Evolutionary conservation across 116 monocot genomes (phyloP), one percentile per base, ranked within the genome.

Genomic region (Dioscorea cayenensis): DNA sequence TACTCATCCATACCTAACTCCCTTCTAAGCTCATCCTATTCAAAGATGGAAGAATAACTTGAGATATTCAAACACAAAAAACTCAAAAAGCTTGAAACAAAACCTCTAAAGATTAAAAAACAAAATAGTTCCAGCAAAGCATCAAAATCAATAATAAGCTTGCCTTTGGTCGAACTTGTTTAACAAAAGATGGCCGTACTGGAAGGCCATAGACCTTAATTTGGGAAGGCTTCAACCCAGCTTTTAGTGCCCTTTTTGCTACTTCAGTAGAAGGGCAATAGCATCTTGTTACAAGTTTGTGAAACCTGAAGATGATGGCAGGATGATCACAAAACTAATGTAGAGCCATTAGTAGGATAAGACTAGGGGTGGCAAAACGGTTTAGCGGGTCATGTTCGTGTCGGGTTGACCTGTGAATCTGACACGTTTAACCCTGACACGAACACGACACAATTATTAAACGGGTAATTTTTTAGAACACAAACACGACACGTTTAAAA

Each of bases 171-270:
- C 69, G 69, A 61, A 99, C 79, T 37, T 87, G 83, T 73, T 91
- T 91, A 28, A 94, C 87, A 82, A 99, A 99, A 35, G 94, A 94
- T 64, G 99, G 99, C 52, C 99, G 84, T 12, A 99, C 94, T 14
- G 99, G 99, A 79, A 99, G 94, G 60, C 99, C 99, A 85, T 94
- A 99, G 61, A 99, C 87, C 73, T 94, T 99, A 12, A 91, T 87
- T 73, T 99, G 99, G 8, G 80, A 75, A 73, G 88, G 85, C 72
- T 99, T 71, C 67, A 99, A 66, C 35, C 99, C 87, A 60, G 94
- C 99, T 76, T 91, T 99, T 67, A 82, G 60, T 71, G 99, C 99
- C 71, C 99, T 84, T 67, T 84, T 99, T 66, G 91, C 89, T 63
- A 99, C 85, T 75, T 91, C 94, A 68, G 79, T 52, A 75, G 99